Conservation (phyloP, 2,329 filamentous ascomycete species). For the Ascochyta viciae-villosae region DNA sequence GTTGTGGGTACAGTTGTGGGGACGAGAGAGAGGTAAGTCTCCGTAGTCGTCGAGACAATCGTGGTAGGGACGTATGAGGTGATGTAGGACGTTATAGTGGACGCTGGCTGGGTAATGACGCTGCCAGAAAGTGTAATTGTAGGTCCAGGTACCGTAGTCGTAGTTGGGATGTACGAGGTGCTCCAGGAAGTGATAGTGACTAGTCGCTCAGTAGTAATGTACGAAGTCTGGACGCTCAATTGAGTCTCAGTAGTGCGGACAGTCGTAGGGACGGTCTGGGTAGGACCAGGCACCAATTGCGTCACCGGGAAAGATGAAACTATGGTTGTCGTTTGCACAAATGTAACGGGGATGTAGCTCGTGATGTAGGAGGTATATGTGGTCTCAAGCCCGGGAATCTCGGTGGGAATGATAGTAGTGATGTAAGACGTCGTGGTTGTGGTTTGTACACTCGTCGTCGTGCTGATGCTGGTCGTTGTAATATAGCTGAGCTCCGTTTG, state of each 20-base stretch:
- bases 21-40: not conserved
- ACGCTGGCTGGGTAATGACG: conserved; percentile 1
- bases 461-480: not conserved
- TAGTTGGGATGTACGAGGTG: conserved; percentile 1
- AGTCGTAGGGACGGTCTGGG: not conserved
- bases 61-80: not conserved
- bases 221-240: not conserved
- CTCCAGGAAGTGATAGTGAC: conserved; percentile 2
- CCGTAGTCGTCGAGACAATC: not conserved
- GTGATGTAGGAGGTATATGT: not conserved
- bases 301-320: not conserved
- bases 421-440: not conserved
- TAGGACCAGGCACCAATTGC: not conserved
- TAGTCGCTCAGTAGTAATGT: conserved; percentile 8
- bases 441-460: not conserved
- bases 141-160: not conserved
- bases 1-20: conserved; percentile 1
- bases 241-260: not conserved
- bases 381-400: not conserved
- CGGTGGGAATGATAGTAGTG: not conserved
- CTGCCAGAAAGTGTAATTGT: conserved; percentile 8
- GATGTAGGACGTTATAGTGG: not conserved
- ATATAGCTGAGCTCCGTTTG: conserved; percentile 3
- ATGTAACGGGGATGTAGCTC: not conserved
- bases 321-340: not conserved